phyloP scores from a whole-genome alignment of 2,329 filamentous ascomycete genomes.

The Aspergillus chevalieri region DNA sequence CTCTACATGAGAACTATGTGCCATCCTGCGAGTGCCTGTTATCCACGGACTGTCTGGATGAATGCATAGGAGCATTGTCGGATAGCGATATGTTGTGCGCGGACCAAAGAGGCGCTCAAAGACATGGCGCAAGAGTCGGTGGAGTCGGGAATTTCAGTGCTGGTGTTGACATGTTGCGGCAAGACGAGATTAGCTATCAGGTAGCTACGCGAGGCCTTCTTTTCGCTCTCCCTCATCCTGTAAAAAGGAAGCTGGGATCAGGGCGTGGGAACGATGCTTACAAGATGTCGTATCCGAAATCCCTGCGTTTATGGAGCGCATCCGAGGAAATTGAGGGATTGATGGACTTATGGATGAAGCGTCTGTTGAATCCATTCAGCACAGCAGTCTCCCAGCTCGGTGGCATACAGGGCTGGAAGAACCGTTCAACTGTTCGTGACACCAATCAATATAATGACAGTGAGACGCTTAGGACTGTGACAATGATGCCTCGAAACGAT shows the following conservation, averaged over 20 bases:
- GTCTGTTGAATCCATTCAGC: constrained; percentile 27
- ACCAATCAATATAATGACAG: constrained; percentile 1
- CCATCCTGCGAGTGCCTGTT: constrained; percentile 65
- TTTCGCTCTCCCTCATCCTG: constrained; percentile 77
- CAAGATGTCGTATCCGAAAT: constrained; percentile 90
- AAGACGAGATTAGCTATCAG: constrained; percentile 92
- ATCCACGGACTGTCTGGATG: constrained; percentile 71
- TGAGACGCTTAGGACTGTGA: constrained; percentile 12
- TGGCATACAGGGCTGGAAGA: constrained; percentile 20
- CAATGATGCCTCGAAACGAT: constrained; percentile 32
- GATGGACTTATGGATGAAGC: constrained; percentile 43
- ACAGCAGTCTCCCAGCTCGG: constrained; percentile 22
- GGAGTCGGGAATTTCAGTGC: constrained; percentile 48
- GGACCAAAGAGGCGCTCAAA: constrained; percentile 39
- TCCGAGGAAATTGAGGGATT: constrained; percentile 74
- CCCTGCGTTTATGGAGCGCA: constrained; percentile 73
- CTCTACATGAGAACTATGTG: constrained; percentile 88
- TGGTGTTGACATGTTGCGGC: constrained; percentile 63
- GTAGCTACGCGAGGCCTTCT: constrained; percentile 80
- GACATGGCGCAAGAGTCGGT: constrained; percentile 48
- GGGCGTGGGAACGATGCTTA: constrained; percentile 54
- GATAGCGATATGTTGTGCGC: constrained; percentile 80
- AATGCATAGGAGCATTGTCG: constrained; percentile 81
- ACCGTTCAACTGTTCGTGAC: constrained; percentile 8
- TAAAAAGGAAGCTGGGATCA: constrained; percentile 55